phyloP scores from a whole-genome alignment of 2,329 filamentous ascomycete genomes.

The Colletotrichum nymphaeae region DNA sequence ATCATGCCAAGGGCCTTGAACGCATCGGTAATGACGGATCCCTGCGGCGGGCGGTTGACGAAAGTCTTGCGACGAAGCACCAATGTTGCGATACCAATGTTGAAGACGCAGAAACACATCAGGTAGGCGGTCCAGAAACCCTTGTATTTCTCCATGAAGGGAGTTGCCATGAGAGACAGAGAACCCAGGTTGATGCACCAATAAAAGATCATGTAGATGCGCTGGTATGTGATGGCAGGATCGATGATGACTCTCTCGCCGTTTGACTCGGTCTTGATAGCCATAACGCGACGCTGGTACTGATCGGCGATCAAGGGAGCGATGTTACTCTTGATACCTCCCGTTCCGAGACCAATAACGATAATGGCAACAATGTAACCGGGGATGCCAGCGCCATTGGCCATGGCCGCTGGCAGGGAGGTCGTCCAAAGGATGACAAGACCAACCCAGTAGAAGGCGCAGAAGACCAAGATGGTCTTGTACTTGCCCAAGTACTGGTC shows the following conservation, averaged over 20 bases:
- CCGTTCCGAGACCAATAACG: slow-evolving; percentile 74
- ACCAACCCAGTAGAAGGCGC: slow-evolving; percentile 67
- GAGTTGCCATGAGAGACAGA: slow-evolving; percentile 74
- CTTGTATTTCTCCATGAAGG: slow-evolving; percentile 74
- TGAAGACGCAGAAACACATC: slow-evolving; percentile 67
- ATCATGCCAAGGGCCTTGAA: slow-evolving; percentile 62
- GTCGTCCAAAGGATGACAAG: slow-evolving; percentile 66
- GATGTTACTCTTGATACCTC: slow-evolving; percentile 76
- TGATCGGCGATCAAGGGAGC: slow-evolving; percentile 73
- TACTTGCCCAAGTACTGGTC: slow-evolving; percentile 70
- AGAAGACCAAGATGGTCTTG: slow-evolving; percentile 70
- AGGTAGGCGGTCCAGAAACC: slow-evolving; percentile 76
- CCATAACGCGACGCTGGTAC: slow-evolving; percentile 65
- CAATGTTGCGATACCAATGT: slow-evolving; percentile 61
- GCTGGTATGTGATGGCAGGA: slow-evolving; percentile 72
- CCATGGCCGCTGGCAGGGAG: slow-evolving; percentile 52
- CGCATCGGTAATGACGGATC: slow-evolving; percentile 73
- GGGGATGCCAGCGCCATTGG: slow-evolving; percentile 54
- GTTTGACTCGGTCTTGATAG: slow-evolving; percentile 57
- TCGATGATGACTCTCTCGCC: slow-evolving; percentile 75
- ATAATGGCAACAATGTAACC: slow-evolving; percentile 67
- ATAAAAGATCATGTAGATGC: slow-evolving; percentile 82
- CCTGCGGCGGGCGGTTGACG: slow-evolving; percentile 66
- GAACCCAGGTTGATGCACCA: slow-evolving; percentile 65
- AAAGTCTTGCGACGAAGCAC: slow-evolving; percentile 52